Conservation (phyloP, 1,284 basidiomycete genomes). For the Moesziomyces sp. region DNA sequence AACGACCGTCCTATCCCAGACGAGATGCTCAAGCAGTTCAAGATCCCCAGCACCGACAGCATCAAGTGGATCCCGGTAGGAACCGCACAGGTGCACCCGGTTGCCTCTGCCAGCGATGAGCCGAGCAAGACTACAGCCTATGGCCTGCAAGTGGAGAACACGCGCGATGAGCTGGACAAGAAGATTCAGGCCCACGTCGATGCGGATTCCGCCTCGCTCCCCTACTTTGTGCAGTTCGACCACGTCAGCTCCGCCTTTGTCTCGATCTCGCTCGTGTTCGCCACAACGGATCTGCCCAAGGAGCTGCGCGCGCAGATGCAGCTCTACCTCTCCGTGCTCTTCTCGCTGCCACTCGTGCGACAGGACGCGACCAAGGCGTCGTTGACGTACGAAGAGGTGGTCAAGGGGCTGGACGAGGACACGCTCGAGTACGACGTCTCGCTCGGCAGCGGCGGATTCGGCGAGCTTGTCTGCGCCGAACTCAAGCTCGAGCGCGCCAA, state of each 20-base stretch:
- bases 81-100: conserved; percentile 69
- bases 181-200: conserved; percentile 77
- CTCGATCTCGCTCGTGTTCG: conserved; percentile 77
- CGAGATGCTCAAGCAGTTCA: conserved; percentile 82
- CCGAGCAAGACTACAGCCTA: conserved; percentile 17
- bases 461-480: conserved; percentile 78
- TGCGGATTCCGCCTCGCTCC: conserved; percentile 76
- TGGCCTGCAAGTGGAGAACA: conserved; percentile 27
- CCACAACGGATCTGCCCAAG: conserved; percentile 67
- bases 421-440: conserved; percentile 86
- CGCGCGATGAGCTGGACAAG: conserved; percentile 54
- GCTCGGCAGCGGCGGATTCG: conserved; percentile 77
- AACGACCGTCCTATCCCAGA: conserved; percentile 85
- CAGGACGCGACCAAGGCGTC: conserved; percentile 74
- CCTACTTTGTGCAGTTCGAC: conserved; percentile 91
- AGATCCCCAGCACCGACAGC: conserved; percentile 74
- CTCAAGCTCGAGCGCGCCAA: conserved; percentile 81
- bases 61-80: conserved; percentile 96
- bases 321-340: conserved; percentile 87
- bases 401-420: conserved; percentile 88
- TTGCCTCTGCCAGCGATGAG: not conserved
- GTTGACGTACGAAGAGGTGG: conserved; percentile 87
- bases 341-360: conserved; percentile 84
- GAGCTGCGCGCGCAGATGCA: conserved; percentile 74
- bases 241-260: conserved; percentile 84